Evolutionary conservation across 1,139 yeast species (phyloP).

Genomic region (Oligophagozyma castellii): DNA sequence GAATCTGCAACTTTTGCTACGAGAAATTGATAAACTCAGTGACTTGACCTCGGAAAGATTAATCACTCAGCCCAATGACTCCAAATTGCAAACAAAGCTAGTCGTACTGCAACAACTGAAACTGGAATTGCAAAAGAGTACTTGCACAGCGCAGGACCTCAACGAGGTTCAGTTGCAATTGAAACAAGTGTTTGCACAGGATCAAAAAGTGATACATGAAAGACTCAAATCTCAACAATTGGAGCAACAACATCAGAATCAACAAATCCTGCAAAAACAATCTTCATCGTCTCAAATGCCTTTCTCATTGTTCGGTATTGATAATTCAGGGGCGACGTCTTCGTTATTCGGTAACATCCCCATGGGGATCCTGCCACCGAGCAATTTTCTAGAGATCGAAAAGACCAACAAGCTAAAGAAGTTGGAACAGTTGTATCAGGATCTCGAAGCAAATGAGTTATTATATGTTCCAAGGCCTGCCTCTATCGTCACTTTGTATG

Average conservation of each 20-base stretch:
- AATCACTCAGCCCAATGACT: conserved; percentile 26
- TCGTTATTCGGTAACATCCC: conserved; percentile 14
- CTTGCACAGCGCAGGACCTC: conserved; percentile 28
- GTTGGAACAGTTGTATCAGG: conserved; percentile 13
- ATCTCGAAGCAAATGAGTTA: conserved; percentile 14
- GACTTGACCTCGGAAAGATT: conserved; percentile 28
- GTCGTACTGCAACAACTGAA: conserved; percentile 25
- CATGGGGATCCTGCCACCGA: conserved; percentile 6
- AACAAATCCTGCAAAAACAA: conserved; percentile 9
- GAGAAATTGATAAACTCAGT: conserved; percentile 30
- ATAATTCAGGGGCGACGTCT: conserved; percentile 13
- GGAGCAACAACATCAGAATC: conserved; percentile 11
- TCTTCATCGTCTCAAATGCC: conserved; percentile 4
- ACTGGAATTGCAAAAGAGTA: conserved; percentile 23
- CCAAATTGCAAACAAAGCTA: conserved; percentile 26
- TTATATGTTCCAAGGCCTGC: conserved; percentile 16
- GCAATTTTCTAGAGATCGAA: conserved; percentile 11
- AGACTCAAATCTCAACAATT: conserved; percentile 14
- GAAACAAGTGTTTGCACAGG: conserved; percentile 25
- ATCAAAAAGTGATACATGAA: conserved; percentile 20
- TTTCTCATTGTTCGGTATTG: neutral
- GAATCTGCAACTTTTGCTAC: conserved; percentile 18
- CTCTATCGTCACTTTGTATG: conserved; percentile 18
- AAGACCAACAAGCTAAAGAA: conserved; percentile 11
- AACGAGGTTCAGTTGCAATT: conserved; percentile 31